Base-by-base conservation (phyloP, 1,284 basidiomycete species). In the Meira nashicola region DNA sequence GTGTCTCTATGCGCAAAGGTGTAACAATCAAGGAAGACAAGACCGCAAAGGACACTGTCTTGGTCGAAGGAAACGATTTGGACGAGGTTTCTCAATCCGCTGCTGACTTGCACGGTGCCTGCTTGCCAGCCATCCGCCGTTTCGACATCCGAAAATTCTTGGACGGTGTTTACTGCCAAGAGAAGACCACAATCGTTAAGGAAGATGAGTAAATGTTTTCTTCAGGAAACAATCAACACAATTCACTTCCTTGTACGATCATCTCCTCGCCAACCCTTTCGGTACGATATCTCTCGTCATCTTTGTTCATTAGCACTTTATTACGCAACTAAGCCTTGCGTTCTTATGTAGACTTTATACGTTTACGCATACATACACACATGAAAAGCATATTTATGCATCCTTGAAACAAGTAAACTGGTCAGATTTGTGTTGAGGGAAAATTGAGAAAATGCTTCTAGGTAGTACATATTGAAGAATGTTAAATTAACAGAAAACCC, bases 1-100 rank as follows among this genome's bases (percentile, higher is more conserved):
- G 94, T 77, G 91, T 98, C 65, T 79, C 84, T 70, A 97, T 99
- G 94, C 82, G 94, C 76, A 84, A 86, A 49, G 95, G 95, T 71
- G 90, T 94, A 58, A 87, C 83, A 52, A 83, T 98, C 77, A 79
- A 85, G 51, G 92, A 98, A 81, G 95, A 92, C 67, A 92, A 92
- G 82, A 83, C 87, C 60, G 90, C 92, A 81, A 99, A 99, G 85
- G 95, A 98, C 73, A 77, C 73, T 66, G 70, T 78, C 12, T 64
- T 75, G 14, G 69, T 75, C 43, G 74, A 77, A 68, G 76, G 64
- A 55, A 76, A 93, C 80, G 95, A 78, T 74, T 76, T 78, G 58
- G 73, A 78, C 57, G 67, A 67, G 53, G 76, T 78, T 47, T 78
- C 76, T 53, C 76, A 78, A 63, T 74, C 72, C 58, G 76, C 74